Base-by-base conservation (phyloP, 2,329 filamentous ascomycete genomes). In the Arthrobotrys iridis region DNA sequence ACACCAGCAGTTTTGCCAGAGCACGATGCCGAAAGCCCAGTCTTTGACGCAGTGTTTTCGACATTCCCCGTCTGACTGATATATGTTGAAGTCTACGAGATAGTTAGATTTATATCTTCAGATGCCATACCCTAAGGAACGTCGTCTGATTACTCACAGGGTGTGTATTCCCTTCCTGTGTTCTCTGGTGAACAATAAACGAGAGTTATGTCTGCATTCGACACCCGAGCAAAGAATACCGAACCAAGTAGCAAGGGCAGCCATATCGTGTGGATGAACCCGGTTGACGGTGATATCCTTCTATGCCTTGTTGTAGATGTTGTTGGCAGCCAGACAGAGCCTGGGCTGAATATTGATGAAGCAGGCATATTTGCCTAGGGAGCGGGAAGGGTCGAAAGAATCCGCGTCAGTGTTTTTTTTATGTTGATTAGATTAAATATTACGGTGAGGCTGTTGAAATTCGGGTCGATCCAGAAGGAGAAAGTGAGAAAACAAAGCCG, bases 1-100 rank as follows among this genome's bases (percentile, higher is more conserved):
- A 81, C 91, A 93, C 90, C 90, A 93, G 81, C 91, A 93, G 58
- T 85, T 82, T 40, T 87, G 83, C n/a, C 82, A 85, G 78, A 91
- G 86, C 0, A 93, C 83, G 50, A 94, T 84, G 77, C 89, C 90
- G 70, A 89, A 91, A 40, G 91, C 90, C 76, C 85, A 91, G n/a
- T 84, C 78, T 15, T 80, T 79, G 22, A 82, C 79, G 82, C 91
- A 94, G 58, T 85, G 85, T 57, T 87, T 83, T 59, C 84, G 82
- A 80, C 91, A 94, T 8, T 88, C 85, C 28, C 90, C 90, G 78
- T 92, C 89, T 15, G 90, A 91, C 80, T 93, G 90, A 10, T 63
- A 74, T 18, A 63, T 67, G 15, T 28, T 22, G 18, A n/a, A 45
- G 28, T 57, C 70, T 74, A 35, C 2, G 20, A 50, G 2, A 22